Conservation (phyloP, 495 filamentous ascomycete genomes). For the Penicillium waksmanii region DNA sequence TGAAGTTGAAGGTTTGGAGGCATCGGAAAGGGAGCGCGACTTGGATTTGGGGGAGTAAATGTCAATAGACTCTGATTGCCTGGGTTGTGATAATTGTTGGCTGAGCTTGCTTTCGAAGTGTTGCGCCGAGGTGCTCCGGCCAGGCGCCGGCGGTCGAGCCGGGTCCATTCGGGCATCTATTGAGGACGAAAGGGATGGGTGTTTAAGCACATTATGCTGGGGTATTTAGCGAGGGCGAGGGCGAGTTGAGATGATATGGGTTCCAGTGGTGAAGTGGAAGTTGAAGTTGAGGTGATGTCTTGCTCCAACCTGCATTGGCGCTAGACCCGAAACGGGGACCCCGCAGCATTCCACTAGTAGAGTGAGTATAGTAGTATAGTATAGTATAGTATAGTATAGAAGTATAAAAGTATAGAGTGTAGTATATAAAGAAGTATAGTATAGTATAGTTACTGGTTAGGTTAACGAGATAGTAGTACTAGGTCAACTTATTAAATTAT, state of each 20-base stretch:
- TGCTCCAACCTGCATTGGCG: not conserved
- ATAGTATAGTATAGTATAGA: not conserved
- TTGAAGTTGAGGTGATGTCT: not conserved
- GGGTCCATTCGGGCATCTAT: constrained; percentile 28
- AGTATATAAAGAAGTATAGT: not conserved
- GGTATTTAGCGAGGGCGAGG: not conserved
- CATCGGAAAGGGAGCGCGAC: constrained; percentile 51
- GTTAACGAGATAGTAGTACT: not conserved
- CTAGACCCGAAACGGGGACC: constrained; percentile 22
- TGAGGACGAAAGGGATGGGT: not conserved
- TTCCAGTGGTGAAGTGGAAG: not conserved
- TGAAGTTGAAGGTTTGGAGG: constrained; percentile 34
- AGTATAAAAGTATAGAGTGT: not conserved
- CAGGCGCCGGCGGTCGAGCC: constrained; percentile 27
- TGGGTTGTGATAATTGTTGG: constrained; percentile 34
- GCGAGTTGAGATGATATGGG: not conserved
- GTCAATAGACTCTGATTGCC: constrained; percentile 14
- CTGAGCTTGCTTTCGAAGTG: constrained; percentile 47
- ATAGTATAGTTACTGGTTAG: not conserved
- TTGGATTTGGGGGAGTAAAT: constrained; percentile 36
- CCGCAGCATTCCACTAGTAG: constrained; percentile 7
- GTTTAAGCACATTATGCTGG: not conserved
- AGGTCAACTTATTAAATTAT: constrained; percentile 2
- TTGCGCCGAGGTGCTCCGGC: constrained; percentile 27
- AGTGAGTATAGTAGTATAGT: not conserved